Conservation (phyloP, 805 yeast genomes). For the Candida incommunis region DNA sequence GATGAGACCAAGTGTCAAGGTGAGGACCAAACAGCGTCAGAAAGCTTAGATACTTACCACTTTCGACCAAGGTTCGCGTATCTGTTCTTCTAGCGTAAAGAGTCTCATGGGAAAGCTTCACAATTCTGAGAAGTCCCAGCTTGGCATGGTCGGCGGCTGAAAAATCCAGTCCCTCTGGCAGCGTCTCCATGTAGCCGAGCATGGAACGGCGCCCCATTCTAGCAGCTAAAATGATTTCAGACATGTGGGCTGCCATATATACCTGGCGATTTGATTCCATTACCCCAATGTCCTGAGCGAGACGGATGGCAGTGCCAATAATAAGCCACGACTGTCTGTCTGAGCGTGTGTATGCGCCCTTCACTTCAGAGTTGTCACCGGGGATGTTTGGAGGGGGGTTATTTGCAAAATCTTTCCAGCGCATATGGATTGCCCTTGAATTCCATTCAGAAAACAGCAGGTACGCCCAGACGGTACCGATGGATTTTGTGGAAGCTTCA, state of each 20-base stretch:
- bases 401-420: slow-evolving; percentile 63
- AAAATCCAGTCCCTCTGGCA: slow-evolving; percentile 32
- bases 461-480: slow-evolving; percentile 79
- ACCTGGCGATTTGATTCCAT: slow-evolving; percentile 60
- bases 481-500: slow-evolving; percentile 73
- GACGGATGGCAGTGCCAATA: slow-evolving; percentile 71
- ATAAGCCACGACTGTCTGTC: slow-evolving; percentile 92
- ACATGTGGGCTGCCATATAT: slow-evolving; percentile 68
- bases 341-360: slow-evolving; percentile 74
- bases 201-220: slow-evolving; percentile 67
- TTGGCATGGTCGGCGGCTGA: slow-evolving; percentile 58
- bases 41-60: slow-evolving; percentile 42
- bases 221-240: slow-evolving; percentile 74
- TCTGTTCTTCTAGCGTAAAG: slow-evolving; percentile 39
- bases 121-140: slow-evolving; percentile 62
- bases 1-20: slow-evolving; percentile 62
- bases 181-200: slow-evolving; percentile 62
- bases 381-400: slow-evolving; percentile 10
- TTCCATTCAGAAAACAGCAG: slow-evolving; percentile 88
- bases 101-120: slow-evolving; percentile 72
- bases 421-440: slow-evolving; percentile 84
- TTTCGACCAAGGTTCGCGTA: slow-evolving; percentile 20
- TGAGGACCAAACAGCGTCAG: slow-evolving; percentile 63
- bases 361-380: slow-evolving; percentile 5
- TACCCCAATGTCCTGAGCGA: slow-evolving; percentile 78